Percentiles rank a stretch among this genome's conserved stretches.
Evolutionary conservation across 371 early-diverging fungal genomes (phyloP).

Genomic region (Parasitella parasitica): DNA sequence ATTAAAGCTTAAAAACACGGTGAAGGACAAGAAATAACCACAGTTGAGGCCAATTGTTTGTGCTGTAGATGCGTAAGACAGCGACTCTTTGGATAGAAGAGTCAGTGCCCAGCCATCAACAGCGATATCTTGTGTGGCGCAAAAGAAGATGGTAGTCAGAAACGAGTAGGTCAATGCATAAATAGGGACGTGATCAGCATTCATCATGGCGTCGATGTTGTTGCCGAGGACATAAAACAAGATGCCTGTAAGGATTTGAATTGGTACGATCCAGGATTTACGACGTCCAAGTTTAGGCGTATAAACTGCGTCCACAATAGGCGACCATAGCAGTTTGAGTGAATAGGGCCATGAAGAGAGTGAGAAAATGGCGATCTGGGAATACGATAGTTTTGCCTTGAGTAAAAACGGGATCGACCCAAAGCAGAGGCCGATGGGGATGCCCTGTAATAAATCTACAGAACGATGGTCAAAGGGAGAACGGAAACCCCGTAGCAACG

Average conservation of each 20-base stretch:
- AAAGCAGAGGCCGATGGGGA: slow-evolving; percentile 90
- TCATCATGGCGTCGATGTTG: slow-evolving; percentile 75
- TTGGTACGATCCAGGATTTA: slow-evolving; percentile 98
- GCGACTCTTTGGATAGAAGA: slow-evolving; percentile 82
- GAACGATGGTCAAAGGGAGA: not conserved
- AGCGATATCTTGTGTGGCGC: slow-evolving; percentile 98
- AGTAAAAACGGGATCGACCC: slow-evolving; percentile 93
- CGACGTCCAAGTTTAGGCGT: slow-evolving; percentile 81
- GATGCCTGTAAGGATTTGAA: slow-evolving; percentile 80
- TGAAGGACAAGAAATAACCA: slow-evolving; percentile 95
- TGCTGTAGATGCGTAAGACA: slow-evolving; percentile 89
- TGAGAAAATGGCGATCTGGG: slow-evolving; percentile 92
- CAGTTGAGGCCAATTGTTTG: slow-evolving; percentile 96
- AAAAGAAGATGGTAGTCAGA: slow-evolving; percentile 82
- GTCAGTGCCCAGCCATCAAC: slow-evolving; percentile 98
- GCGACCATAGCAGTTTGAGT: slow-evolving; percentile 93
- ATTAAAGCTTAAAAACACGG: slow-evolving; percentile 94
- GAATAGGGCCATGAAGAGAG: slow-evolving; percentile 94
- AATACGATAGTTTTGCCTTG: slow-evolving; percentile 86
- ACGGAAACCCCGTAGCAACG: not conserved
- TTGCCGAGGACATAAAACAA: slow-evolving; percentile 78
- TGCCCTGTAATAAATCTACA: slow-evolving; percentile 88
- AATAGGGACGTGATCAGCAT: slow-evolving; percentile 60
- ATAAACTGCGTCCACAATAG: slow-evolving; percentile 91
- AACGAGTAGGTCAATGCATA: slow-evolving; percentile 70